Evolutionary conservation across 306 rosid species (phyloP), one percentile per base, ranked within the genome.

Genomic region (Purshia tridentata): DNA sequence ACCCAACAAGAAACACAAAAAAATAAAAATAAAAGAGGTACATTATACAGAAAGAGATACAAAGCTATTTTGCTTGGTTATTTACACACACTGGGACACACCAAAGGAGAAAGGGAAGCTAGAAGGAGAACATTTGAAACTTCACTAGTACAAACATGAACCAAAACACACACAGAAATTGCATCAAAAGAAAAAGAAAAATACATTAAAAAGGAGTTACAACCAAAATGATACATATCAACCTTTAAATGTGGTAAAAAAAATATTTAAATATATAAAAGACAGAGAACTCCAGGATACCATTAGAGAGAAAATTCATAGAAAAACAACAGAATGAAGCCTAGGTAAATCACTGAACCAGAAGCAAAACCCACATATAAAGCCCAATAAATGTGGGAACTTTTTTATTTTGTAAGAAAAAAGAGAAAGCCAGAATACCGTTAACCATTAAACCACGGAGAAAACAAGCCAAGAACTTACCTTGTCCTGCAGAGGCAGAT

Each of bases 401-500:
- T 42, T 56, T 54, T 69, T 4, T 12, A 10, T 9, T 69, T 8
- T 40, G 45, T 15, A n/a, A 47, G 29, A 72, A 16, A 29, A 8
- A 16, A 16, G 49, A 41, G 68, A 44, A 68, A 72, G 56, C 75
- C 64, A 64, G 19, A 56, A 7, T 0, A 56, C 56, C 29, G 75
- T 12, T n/a, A 52, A 42, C 67, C 49, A 64, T 67, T 54, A 47
- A 22, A 22, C 50, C 50, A 63, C 49, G 67, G 9, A 72, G 67
- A 66, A 67, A 72, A 60, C 14, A 56, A 4, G 47, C 70, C 64
- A 0, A 18, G 45, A 19, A 5, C 35, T 2, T 18, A 83, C 76
- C 78, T 59, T 51, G 67, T 41, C 54, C 19, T 67, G 80, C 1
- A 67, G 77, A 81, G 77, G 78, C 77, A 80, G 89, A 85, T 84